A percentile compares a stretch with the other conserved stretches of the same genome.
Evolutionary conservation across 176 grass and related monocot species (phyloP).

Genomic region (Chloris gayana): DNA sequence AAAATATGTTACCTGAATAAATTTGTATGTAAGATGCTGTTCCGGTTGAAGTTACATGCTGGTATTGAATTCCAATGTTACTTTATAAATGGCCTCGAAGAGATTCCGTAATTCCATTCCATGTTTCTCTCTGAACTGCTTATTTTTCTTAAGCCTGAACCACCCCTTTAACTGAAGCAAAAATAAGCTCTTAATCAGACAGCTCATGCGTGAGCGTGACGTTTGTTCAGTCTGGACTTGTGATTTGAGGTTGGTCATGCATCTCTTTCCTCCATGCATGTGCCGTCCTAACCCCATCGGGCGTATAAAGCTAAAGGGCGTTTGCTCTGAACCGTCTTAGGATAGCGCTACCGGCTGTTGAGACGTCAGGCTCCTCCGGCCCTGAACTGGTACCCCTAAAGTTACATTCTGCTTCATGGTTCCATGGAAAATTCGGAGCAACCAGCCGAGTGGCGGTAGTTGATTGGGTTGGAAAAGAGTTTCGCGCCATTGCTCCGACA

Average conservation of each 20-base stretch:
- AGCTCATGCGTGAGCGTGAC: conserved; percentile 24
- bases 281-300: conserved; percentile 37
- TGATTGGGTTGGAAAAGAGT: not conserved
- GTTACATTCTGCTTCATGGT: conserved; percentile 18
- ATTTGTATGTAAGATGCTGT: conserved; percentile 55
- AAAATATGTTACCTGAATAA: conserved; percentile 58
- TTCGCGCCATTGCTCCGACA: not conserved
- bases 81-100: conserved; percentile 24
- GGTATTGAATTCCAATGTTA: conserved; percentile 40
- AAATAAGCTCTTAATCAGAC: conserved; percentile 3
- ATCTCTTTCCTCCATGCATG: conserved; percentile 61
- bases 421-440: conserved; percentile 27
- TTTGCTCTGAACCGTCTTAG: conserved; percentile 33
- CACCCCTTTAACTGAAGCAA: not conserved
- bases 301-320: conserved; percentile 21
- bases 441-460: conserved; percentile 3
- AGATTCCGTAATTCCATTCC: conserved; percentile 7
- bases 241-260: conserved; percentile 31
- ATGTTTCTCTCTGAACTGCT: not conserved
- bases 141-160: not conserved
- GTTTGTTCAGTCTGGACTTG: conserved; percentile 5
- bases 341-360: conserved; percentile 29
- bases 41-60: conserved; percentile 11
- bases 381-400: conserved; percentile 27
- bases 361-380: conserved; percentile 38